Evolutionary conservation across 2,329 filamentous ascomycete species (phyloP).

Genomic region (Thelonectria discophora): DNA sequence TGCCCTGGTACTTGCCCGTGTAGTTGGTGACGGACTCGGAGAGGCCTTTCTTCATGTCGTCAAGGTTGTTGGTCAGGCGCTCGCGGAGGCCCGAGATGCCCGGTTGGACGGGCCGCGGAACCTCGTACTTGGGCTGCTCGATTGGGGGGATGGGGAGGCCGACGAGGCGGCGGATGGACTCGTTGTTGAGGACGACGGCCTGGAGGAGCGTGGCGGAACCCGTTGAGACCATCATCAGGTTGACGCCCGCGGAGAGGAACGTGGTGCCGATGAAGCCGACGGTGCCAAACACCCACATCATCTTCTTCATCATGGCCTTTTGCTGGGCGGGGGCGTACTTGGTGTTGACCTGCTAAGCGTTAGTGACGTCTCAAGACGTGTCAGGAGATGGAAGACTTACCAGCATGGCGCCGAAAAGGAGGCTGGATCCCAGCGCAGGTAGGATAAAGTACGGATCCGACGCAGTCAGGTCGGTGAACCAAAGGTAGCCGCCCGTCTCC

Average conservation of each 20-base stretch:
- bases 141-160: constrained; percentile 49
- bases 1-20: constrained; percentile 46
- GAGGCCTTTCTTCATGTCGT: constrained; percentile 51
- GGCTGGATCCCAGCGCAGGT: constrained; percentile 66
- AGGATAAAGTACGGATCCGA: constrained; percentile 82
- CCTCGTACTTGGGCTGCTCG: constrained; percentile 46
- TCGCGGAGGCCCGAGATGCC: constrained; percentile 43
- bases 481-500: constrained; percentile 73
- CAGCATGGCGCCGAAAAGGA: constrained; percentile 66
- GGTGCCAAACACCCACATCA: constrained; percentile 55
- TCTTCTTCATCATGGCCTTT: constrained; percentile 51
- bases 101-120: constrained; percentile 43
- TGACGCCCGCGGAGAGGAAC: constrained; percentile 59
- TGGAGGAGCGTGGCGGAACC: constrained; percentile 50
- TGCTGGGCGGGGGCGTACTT: constrained; percentile 47
- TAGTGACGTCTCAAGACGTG: not conserved
- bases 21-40: constrained; percentile 46
- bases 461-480: constrained; percentile 81
- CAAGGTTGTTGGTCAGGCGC: constrained; percentile 46
- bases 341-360: constrained; percentile 45
- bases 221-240: constrained; percentile 58
- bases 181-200: constrained; percentile 49
- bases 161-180: constrained; percentile 49
- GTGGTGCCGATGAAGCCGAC: constrained; percentile 56
- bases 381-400: constrained; percentile 44